phyloP scores from a whole-genome alignment of 176 grass and related monocot species.

The Triticum timopheevii region DNA sequence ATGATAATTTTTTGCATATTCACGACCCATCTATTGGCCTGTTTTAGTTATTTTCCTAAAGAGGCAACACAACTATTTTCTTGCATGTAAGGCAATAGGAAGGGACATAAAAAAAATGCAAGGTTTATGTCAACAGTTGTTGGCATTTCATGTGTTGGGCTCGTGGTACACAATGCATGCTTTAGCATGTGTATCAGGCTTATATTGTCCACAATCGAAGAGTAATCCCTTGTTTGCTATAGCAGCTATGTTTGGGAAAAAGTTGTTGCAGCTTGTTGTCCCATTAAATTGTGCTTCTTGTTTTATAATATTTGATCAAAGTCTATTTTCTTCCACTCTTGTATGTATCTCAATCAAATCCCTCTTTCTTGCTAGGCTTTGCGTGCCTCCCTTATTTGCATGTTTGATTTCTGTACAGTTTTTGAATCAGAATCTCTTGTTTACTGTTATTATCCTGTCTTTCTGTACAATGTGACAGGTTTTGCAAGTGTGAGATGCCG shows the following conservation, averaged over 20 bases:
- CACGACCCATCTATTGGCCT: background rate
- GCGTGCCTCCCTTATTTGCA: background rate
- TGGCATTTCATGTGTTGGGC: background rate
- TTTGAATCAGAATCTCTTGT: constrained; percentile 25
- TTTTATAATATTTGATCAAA: background rate
- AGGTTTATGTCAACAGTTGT: background rate
- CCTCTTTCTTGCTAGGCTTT: constrained; percentile 2
- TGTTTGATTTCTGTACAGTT: constrained; percentile 1
- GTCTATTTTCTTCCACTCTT: background rate
- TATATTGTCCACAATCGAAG: background rate
- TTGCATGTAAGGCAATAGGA: background rate
- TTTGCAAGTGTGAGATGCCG: constrained; percentile 99
- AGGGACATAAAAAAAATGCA: background rate
- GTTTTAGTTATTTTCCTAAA: background rate
- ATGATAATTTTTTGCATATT: background rate
- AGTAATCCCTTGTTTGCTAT: background rate
- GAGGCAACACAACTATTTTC: background rate
- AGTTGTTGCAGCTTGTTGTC: background rate
- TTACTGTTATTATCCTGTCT: constrained; percentile 26
- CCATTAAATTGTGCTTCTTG: background rate
- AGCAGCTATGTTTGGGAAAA: constrained; percentile 5
- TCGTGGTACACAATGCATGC: background rate
- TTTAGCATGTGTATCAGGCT: background rate
- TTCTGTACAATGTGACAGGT: constrained; percentile 53
- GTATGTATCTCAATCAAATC: background rate